Evolutionary conservation across 169 alveolate species (phyloP).

Genomic region (Plasmodium relictum): DNA sequence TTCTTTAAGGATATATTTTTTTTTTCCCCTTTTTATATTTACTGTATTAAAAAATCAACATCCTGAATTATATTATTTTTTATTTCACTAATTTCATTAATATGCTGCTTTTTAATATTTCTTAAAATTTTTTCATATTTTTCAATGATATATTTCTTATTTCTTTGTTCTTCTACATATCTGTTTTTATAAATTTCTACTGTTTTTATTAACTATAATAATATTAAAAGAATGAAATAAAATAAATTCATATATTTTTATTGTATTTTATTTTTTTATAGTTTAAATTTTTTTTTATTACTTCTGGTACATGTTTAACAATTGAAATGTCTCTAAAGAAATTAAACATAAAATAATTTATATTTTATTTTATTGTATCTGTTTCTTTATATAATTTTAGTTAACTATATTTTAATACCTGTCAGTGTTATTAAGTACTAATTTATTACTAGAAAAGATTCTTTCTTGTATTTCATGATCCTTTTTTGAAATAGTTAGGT

Average conservation of each 20-base stretch:
- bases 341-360: neutral
- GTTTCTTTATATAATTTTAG: neutral
- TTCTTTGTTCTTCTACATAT: conserved; percentile 53
- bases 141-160: conserved; percentile 9
- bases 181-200: conserved; percentile 67
- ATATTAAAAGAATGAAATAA: neutral
- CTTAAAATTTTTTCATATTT: conserved; percentile 61
- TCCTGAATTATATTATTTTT: conserved; percentile 60
- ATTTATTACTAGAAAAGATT: neutral
- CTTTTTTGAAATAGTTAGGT: neutral
- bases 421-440: neutral
- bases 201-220: conserved; percentile 34
- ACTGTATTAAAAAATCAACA: conserved; percentile 76
- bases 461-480: neutral
- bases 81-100: conserved; percentile 53
- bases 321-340: neutral
- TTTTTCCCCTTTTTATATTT: conserved; percentile 16
- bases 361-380: neutral
- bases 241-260: neutral
- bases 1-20: neutral
- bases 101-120: conserved; percentile 39
- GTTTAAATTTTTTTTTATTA: neutral
- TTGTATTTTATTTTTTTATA: neutral
- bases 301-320: neutral
- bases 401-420: neutral